Base-by-base conservation (phyloP, 1,139 yeast species). In the Saccharomyces uvarum region DNA sequence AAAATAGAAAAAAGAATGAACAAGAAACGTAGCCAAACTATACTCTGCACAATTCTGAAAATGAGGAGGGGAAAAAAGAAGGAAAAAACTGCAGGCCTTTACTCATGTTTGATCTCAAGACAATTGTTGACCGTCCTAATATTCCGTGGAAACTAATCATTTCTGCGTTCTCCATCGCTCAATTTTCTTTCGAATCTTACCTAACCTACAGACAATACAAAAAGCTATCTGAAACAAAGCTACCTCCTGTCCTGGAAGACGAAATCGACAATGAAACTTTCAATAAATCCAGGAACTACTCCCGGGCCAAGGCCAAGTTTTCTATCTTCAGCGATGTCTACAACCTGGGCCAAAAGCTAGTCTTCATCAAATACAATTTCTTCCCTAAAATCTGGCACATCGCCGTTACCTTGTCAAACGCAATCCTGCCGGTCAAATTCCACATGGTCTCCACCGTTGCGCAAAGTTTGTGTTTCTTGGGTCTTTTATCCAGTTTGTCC, bases 111-210 rank as follows among this genome's bases (percentile, higher is more conserved):
- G 73, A 73, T 49, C 63, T 75, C 24, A 75, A 78, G 42, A 57
- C 64, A 29, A 56, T 69, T 44, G 68, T 78, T 53, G 90, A 86
- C 65, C 72, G 71, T 61, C 88, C 84, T 31, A 76, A 76, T 19
- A 81, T 87, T 65, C 79, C 88, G 61, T 91, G 97, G 96, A 89
- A 88, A 66, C 67, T 77, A 19, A 75, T 90, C 51, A 81, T 89
- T 56, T 70, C 86, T 52, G 90, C 91, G 2, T 83, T 89, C 67
- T 80, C 95, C 9, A 75, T 86, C 19, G 88, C 88, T 42, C 89
- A 88, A 68, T 88, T 78, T 66, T 71, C 77, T 5, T 89, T 89
- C 68, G 95, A 88, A 63, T 77, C 85, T 16, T 88, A 86, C 68
- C 75, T 91, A 56, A 80, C 83, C 49, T 80, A 77, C 63, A 83